These are phyloP conservation scores for Acacia pycnantha DNA, from an alignment of 331 rosid genomes.

Conservation along the genomic window DNA sequence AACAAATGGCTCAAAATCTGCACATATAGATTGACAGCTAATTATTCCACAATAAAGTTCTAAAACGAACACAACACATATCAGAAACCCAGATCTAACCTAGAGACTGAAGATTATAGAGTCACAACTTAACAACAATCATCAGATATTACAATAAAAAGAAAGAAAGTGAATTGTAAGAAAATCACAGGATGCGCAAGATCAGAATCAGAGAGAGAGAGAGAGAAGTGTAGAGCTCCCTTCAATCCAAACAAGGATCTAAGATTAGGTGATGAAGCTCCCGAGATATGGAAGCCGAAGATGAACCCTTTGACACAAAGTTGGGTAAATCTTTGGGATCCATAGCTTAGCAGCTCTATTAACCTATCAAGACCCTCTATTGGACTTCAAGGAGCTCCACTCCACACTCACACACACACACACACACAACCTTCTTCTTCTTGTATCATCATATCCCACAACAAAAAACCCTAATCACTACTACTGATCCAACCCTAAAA, in stretches of 20 bases:
- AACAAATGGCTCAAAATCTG: background rate
- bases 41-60: background rate
- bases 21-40: background rate
- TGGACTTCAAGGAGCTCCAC: slow-evolving; percentile 97
- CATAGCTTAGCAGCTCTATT: slow-evolving; percentile 92
- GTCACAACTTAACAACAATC: too few species aligned
- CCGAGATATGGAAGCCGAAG: slow-evolving; percentile 85
- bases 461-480: background rate
- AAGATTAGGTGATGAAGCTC: slow-evolving; percentile 58
- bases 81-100: background rate
- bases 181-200: background rate
- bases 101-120: background rate
- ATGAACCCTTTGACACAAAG: slow-evolving; percentile 30
- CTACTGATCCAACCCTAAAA: background rate
- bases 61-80: background rate
- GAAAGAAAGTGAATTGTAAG: background rate
- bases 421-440: background rate
- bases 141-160: background rate
- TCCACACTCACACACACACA: background rate
- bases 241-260: slow-evolving; percentile 96
- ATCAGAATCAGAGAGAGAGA: background rate
- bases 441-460: background rate
- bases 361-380: slow-evolving; percentile 65
- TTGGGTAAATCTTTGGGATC: slow-evolving; percentile 78
- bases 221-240: slow-evolving; percentile 85